A percentile compares a stretch with the other conserved stretches of the same genome.
Evolutionary conservation across 805 yeast genomes (phyloP).

Genomic region (Candida railenensis): DNA sequence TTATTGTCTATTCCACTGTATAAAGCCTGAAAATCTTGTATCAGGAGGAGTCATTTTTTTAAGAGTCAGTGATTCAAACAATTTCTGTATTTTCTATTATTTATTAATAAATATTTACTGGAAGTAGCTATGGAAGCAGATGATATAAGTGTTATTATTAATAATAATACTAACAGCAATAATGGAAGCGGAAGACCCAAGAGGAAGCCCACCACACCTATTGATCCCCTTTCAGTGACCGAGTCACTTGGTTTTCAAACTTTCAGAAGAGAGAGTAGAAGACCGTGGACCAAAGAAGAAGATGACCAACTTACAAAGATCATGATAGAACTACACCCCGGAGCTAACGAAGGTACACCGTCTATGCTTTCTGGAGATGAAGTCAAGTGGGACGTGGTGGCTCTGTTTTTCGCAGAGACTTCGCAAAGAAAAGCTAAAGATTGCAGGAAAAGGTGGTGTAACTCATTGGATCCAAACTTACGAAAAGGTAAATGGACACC

Average conservation of each 20-base stretch:
- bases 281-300: slow-evolving; percentile 76
- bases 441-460: slow-evolving; percentile 84
- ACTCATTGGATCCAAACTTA: slow-evolving; percentile 78
- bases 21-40: too few species aligned
- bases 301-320: slow-evolving; percentile 40
- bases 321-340: not conserved
- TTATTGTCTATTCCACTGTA: too few species aligned
- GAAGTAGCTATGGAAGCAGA: not conserved
- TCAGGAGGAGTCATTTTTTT: not conserved
- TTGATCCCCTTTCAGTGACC: slow-evolving; percentile 60
- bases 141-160: not conserved
- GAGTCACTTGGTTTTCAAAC: slow-evolving; percentile 76
- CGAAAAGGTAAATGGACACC: slow-evolving; percentile 85
- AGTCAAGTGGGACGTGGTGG: slow-evolving; percentile 64
- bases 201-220: slow-evolving; percentile 14
- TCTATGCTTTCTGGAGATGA: slow-evolving; percentile 1
- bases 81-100: not conserved
- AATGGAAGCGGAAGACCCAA: not conserved
- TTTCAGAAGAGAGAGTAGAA: slow-evolving; percentile 58
- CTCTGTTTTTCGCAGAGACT: slow-evolving; percentile 38
- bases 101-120: not conserved
- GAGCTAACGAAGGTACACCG: not conserved
- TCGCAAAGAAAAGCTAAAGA: slow-evolving; percentile 69
- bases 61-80: not conserved
- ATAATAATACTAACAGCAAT: too few species aligned